These are phyloP conservation scores for Trametes meyenii DNA, from an alignment of 768 basidiomycete species.

Conservation along the genomic window DNA sequence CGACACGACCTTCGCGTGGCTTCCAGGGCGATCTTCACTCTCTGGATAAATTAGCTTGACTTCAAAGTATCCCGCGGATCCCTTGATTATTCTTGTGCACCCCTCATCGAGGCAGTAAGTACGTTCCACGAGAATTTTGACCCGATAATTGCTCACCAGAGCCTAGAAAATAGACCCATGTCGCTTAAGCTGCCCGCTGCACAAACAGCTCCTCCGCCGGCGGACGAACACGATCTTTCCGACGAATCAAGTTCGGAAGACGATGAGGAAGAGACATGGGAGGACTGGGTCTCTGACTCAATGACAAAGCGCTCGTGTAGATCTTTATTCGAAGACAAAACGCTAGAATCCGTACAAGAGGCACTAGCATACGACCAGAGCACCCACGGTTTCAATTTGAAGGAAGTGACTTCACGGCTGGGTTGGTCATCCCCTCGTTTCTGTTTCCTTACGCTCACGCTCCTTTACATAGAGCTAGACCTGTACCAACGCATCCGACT, in stretches of 20 bases:
- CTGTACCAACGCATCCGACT: constrained; percentile 78
- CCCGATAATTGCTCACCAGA: background rate
- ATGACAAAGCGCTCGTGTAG: constrained; percentile 52
- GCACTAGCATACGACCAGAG: constrained; percentile 63
- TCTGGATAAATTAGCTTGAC: background rate
- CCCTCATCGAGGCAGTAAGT: too few relatives aligned
- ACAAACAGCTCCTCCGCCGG: constrained; percentile 8
- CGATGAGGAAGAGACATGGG: constrained; percentile 65
- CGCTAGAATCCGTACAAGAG: constrained; percentile 60
- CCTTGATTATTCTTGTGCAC: too few relatives aligned
- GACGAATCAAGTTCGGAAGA: constrained; percentile 28
- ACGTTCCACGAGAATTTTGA: too few relatives aligned
- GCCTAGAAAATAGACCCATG: constrained; percentile 7
- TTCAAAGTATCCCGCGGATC: too few relatives aligned
- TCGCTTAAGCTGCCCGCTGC: constrained; percentile 16
- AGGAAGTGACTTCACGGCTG: constrained; percentile 49
- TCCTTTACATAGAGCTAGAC: constrained; percentile 69
- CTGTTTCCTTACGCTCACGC: background rate
- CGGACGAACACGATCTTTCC: constrained; percentile 5
- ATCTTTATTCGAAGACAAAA: constrained; percentile 76
- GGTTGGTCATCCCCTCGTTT: constrained; percentile 44
- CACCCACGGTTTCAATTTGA: constrained; percentile 65
- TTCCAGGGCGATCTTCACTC: background rate
- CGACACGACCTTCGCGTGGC: background rate
- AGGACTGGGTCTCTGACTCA: constrained; percentile 81